phyloP scores from a whole-genome alignment of 2,329 filamentous ascomycete genomes.

The Coniochaeta hoffmannii region DNA sequence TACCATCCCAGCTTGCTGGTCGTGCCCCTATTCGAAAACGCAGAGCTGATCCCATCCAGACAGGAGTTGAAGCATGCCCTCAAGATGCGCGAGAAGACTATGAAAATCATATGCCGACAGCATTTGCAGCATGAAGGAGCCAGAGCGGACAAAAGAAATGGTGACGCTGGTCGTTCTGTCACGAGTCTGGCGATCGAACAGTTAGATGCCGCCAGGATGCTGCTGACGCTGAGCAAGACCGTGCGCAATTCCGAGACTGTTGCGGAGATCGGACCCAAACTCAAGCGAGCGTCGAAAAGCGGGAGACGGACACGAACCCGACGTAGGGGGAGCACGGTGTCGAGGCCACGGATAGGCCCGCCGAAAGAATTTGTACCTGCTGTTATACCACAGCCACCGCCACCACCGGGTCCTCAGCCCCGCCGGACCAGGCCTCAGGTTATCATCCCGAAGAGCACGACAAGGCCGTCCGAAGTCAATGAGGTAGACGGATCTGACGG shows the following conservation, averaged over 20 bases:
- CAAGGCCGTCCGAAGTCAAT: neutral
- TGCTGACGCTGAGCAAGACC: neutral
- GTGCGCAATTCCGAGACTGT: neutral
- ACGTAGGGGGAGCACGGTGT: neutral
- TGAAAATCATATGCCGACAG: neutral
- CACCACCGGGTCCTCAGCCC: neutral
- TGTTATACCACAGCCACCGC: neutral
- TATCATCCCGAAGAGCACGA: neutral
- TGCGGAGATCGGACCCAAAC: neutral
- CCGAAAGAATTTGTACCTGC: neutral
- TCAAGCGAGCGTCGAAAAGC: neutral
- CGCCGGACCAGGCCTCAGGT: neutral
- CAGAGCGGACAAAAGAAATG: neutral
- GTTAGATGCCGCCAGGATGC: neutral
- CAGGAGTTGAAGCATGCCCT: neutral
- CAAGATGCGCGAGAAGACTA: neutral
- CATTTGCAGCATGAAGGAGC: neutral
- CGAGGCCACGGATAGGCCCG: neutral
- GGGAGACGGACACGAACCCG: neutral
- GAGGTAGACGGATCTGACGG: neutral
- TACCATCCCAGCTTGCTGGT: neutral
- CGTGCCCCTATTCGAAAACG: neutral
- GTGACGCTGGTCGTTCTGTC: neutral
- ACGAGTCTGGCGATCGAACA: neutral
- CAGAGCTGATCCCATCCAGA: neutral